Evolutionary conservation across 306 rosid genomes (phyloP), one percentile per base, ranked within the genome.

Genomic region (Lathyrus aphaca): DNA sequence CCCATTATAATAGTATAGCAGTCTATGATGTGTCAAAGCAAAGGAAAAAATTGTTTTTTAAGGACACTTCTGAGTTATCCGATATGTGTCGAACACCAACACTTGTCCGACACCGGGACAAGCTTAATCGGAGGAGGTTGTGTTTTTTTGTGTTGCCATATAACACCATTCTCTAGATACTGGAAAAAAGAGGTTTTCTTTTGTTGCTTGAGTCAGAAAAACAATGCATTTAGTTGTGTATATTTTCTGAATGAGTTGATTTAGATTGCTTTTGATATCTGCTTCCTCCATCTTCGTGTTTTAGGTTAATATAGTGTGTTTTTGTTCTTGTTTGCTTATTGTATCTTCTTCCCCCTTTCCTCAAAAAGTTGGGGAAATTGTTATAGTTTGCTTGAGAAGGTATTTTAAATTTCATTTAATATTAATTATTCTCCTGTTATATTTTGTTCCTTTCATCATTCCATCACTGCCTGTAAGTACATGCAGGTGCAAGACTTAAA

Each of bases 371-470:
- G 27, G 29, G 10, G 42, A 60, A 12, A 18, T 3, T 64, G 5
- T 25, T 67, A 12, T 40, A 69, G 40, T 42, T 74, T 69, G 66
- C 70, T 48, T 74, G 60, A 64, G 39, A 64, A 48, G 66, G 74
- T 30, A 30, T 70, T 69, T 32, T 14, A 35, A 40, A 35, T 57
- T 32, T 58, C 61, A 64, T 53, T 60, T 39, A 4, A 64, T 39
- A 56, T 25, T 38, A 17, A 32, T 16, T 19, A 21, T 43, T 67
- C 19, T 71, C 10, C 29, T 43, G 56, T 56, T 48, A 37, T 46
- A 18, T 66, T 44, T 50, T 72, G 68, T 72, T 73, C 29, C 25
- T 38, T 11, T 50, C n/a, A n/a, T 46, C 25, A 29, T 70, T 71
- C 55, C 16, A 9, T 65, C 1, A 0, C 35, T 12, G 29, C 49